Conservation (phyloP, 495 filamentous ascomycete species). For the Penicillium argentinense region DNA sequence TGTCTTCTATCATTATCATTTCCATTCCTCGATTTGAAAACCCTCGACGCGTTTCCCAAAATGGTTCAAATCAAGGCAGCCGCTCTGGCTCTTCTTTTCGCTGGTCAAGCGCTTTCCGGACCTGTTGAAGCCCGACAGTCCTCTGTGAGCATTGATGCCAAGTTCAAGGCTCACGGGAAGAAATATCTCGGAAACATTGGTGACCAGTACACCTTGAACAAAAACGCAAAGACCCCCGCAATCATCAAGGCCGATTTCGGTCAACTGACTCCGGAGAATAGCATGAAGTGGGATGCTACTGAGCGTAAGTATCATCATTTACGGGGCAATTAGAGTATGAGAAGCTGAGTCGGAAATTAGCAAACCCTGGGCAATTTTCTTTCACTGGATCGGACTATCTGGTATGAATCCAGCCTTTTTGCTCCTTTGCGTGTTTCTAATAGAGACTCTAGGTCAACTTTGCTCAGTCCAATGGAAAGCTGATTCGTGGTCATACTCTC, state of each 20-base stretch:
- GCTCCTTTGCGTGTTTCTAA: neutral
- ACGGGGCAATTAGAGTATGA: neutral
- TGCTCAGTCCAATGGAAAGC: slow-evolving; percentile 44
- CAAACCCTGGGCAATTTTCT: slow-evolving; percentile 40
- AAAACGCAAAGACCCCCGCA: slow-evolving; percentile 19
- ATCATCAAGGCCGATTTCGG: slow-evolving; percentile 51
- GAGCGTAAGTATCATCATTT: slow-evolving; percentile 25
- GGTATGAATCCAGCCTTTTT: slow-evolving; percentile 12
- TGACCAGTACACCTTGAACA: slow-evolving; percentile 30
- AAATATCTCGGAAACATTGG: slow-evolving; percentile 28
- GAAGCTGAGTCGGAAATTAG: slow-evolving; percentile 13
- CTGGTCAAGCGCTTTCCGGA: slow-evolving; percentile 8
- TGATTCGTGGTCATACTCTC: slow-evolving; percentile 52
- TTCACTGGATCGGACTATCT: slow-evolving; percentile 45
- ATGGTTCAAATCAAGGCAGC: slow-evolving; percentile 14
- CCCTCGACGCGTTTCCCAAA: neutral
- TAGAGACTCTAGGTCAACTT: slow-evolving; percentile 39
- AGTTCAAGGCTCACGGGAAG: slow-evolving; percentile 21
- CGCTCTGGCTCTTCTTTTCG: slow-evolving; percentile 12
- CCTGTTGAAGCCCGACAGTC: slow-evolving; percentile 12
- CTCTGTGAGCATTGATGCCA: slow-evolving; percentile 22
- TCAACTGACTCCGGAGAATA: slow-evolving; percentile 54
- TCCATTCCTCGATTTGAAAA: neutral
- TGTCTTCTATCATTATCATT: neutral
- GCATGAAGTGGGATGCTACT: slow-evolving; percentile 55